Evolutionary conservation across 2,329 filamentous ascomycete species (phyloP), one percentile per base, ranked within the genome.

Genomic region (Penicillium polonicum): DNA sequence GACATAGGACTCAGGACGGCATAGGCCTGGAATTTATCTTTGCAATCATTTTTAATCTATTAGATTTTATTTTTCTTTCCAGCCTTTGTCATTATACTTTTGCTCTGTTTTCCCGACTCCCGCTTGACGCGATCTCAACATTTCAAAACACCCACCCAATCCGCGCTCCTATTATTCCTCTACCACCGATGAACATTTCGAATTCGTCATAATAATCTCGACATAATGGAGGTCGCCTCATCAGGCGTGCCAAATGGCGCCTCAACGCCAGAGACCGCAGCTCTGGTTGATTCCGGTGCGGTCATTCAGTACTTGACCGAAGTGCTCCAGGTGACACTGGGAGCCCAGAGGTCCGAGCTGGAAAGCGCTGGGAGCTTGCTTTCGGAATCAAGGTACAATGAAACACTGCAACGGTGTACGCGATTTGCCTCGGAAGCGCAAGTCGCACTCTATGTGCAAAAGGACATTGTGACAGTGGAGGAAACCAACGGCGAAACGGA

Each of bases 371-470:
- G 90, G 61, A 97, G 91, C 79, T 81, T 99, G 76, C 82, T 99
- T 61, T 91, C 92, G 58, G 82, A 87, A 69, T 77, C 82, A 57
- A 85, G 83, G 65, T 84, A 91, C 65, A 79, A 82, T 53, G 93
- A 97, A 68, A 97, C 94, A 7, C 79, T 96, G 56, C 87, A 92
- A 72, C 85, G 91, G 79, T 97, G 93, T 76, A 86, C 87, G 65
- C 88, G 92, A 68, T 97, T 97, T 76, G 92, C 92, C 58, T 86
- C 87, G 60, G 95, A 99, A 76, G 83, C 89, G 58, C 91, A 96
- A 78, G 87, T 88, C 61, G 91, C 89, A 55, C 81, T 99, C 62
- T 97, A 97, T 77, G 88, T 97, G 62, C 89, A 94, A 73, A 96
- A 97, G 78, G 91, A 78, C 60, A 66, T 88, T 63, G 77, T 83